Percentiles rank a stretch among this genome's conserved stretches.
Conservation (phyloP, 2,329 filamentous ascomycete species). For the Thielaviopsis ethacetica region DNA sequence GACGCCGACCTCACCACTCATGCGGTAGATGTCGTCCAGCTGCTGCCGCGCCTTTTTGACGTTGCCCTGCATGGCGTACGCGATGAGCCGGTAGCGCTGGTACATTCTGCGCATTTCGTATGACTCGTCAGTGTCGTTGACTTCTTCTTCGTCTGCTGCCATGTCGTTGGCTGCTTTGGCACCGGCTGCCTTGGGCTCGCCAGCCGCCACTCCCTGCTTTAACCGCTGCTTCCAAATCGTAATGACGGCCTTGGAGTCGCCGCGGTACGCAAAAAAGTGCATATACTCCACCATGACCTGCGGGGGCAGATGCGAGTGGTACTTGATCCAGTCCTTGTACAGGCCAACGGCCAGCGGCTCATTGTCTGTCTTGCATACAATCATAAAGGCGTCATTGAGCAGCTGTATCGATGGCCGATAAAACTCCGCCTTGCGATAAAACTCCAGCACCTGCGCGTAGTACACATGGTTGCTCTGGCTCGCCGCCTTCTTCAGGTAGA, state of each 20-base stretch:
- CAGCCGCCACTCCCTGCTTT: too few species aligned
- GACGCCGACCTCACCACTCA: conserved; percentile 29
- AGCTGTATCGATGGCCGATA: conserved; percentile 1
- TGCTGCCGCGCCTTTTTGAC: conserved; percentile 7
- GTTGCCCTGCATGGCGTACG: conserved; percentile 7
- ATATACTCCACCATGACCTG: neutral
- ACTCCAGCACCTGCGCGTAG: neutral
- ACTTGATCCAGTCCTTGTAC: conserved; percentile 6
- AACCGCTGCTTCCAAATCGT: conserved; percentile 5
- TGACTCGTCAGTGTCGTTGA: neutral
- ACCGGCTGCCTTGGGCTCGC: too few species aligned
- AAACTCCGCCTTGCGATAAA: neutral
- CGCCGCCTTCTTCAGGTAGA: neutral
- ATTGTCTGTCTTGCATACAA: neutral
- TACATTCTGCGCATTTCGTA: conserved; percentile 2
- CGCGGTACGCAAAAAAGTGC: conserved; percentile 5
- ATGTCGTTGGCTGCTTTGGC: neutral
- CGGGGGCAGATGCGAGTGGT: neutral
- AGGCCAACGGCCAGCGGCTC: neutral
- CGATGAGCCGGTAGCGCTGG: conserved; percentile 4
- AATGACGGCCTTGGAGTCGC: conserved; percentile 7
- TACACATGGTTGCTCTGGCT: neutral
- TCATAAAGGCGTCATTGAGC: neutral
- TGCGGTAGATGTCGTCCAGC: conserved; percentile 5
- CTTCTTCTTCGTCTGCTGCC: conserved; percentile 2